Conservation (phyloP, 2,329 filamentous ascomycete species). For the Lachnellula subtilissima region DNA sequence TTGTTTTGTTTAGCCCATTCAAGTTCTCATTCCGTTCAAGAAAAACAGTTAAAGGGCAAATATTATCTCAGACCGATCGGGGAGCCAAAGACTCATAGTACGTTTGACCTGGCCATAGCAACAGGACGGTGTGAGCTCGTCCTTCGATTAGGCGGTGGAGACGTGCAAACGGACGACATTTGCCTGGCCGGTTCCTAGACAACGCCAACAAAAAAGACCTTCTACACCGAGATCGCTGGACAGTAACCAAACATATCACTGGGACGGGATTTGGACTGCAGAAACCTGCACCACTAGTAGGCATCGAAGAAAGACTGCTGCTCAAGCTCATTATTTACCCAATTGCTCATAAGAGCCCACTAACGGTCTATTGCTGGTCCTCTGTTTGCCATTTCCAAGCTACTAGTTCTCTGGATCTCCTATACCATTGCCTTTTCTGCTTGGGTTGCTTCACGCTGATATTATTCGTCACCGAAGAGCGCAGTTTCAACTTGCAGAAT, state of each 20-base stretch:
- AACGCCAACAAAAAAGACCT: slow-evolving; percentile 44
- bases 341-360: slow-evolving; percentile 20
- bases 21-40: slow-evolving; percentile 3
- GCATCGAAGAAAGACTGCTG: slow-evolving; percentile 22
- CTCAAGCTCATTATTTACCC: slow-evolving; percentile 20
- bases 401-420: slow-evolving; percentile 17
- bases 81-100: slow-evolving; percentile 11
- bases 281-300: slow-evolving; percentile 21
- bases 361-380: slow-evolving; percentile 17
- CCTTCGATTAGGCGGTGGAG: slow-evolving; percentile 42
- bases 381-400: slow-evolving; percentile 26
- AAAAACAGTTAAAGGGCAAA: slow-evolving; percentile 14
- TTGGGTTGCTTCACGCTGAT: slow-evolving; percentile 12
- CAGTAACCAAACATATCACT: slow-evolving; percentile 22
- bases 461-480: slow-evolving; percentile 19
- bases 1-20: slow-evolving; percentile 12
- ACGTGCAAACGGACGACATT: slow-evolving; percentile 41
- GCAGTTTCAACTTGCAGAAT: slow-evolving; percentile 23
- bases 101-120: slow-evolving; percentile 8
- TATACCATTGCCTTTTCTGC: slow-evolving; percentile 13
- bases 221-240: slow-evolving; percentile 36
- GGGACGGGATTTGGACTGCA: slow-evolving; percentile 21
- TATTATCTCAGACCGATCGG: slow-evolving; percentile 9
- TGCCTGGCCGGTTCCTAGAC: slow-evolving; percentile 43
- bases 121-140: slow-evolving; percentile 35